Base-by-base conservation (phyloP, 768 basidiomycete genomes). In the Tricholoma terreum region DNA sequence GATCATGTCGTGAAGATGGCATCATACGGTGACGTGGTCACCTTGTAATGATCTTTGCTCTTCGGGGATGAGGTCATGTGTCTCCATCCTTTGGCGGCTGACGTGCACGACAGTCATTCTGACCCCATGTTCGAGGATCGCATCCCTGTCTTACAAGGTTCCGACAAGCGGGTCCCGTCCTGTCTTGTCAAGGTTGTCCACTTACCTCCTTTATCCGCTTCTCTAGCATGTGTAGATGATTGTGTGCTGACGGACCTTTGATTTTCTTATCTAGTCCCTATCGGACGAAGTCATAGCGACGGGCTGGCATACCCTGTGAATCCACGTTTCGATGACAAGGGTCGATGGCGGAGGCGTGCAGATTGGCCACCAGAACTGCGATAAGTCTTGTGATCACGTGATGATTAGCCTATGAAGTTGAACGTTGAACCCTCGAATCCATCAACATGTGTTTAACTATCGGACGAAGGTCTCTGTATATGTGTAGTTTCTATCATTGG, bases 321-420 rank as follows among this genome's bases (percentile, higher is more conserved):
- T 64, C 88, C 88, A 36, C 80, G 91, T 14, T 92, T 90, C 68
- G 86, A 87, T 65, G 61, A 66, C 1, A 80, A 86, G 46, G 91
- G 91, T 50, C 75, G 83, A 36, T 87, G 86, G 85, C 71, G 78
- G 54, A 77, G 79, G 65, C 78, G 91, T 35, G 73, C 70, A 22
- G 87, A 89, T 55, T 92, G 91, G 91, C 89, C 90, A 0, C 67
- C 67, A 54, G 83, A 81, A 55, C 68, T 91, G 64, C 83, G 74
- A 60, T 91, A 76, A 80, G 52, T 46, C 27, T 24, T 48, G 19
- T 11, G 19, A 11, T 33, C 35, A 31, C 50, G 5, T 6, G 24
- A 27, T 27, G 24, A n/a, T n/a, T n/a, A n/a, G n/a, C n/a, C n/a
- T n/a, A n/a, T n/a, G n/a, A n/a, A n/a, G n/a, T n/a, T n/a, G n/a